These are phyloP conservation scores for Trametes sp. DNA, from an alignment of 1,284 basidiomycete species.

Conservation along the genomic window DNA sequence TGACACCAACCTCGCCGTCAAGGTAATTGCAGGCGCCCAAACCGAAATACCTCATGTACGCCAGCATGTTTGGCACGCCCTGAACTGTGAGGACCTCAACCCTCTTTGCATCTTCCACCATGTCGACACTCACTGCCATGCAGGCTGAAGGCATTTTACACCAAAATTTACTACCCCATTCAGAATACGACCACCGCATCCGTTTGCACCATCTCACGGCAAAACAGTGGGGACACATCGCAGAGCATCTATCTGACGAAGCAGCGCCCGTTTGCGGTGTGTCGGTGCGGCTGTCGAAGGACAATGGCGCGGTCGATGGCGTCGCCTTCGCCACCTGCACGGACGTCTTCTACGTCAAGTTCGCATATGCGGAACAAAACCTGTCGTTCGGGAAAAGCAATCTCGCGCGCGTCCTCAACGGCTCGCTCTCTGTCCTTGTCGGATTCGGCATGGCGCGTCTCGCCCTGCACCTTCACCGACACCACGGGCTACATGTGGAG, in stretches of 20 bases:
- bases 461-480: conserved; percentile 22
- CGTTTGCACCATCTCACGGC: not conserved
- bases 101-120: not conserved
- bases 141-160: not conserved
- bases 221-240: conserved; percentile 2
- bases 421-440: conserved; percentile 4
- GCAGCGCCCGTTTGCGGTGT: conserved; percentile 14
- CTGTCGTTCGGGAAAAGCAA: not conserved
- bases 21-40: no score
- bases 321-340: conserved; percentile 20
- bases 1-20: no score
- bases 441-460: conserved; percentile 26
- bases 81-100: not conserved
- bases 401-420: conserved; percentile 2
- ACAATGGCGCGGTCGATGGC: conserved; percentile 8
- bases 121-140: not conserved
- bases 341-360: conserved; percentile 17
- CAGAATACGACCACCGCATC: not conserved
- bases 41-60: not conserved
- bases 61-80: not conserved
- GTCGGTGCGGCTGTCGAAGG: conserved; percentile 10
- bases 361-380: not conserved
- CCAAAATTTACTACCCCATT: not conserved
- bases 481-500: conserved; percentile 6
- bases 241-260: conserved; percentile 6